Evolutionary conservation across 2,329 filamentous ascomycete genomes (phyloP), one percentile per base, ranked within the genome.

Genomic region (Trichoderma pleuroti): DNA sequence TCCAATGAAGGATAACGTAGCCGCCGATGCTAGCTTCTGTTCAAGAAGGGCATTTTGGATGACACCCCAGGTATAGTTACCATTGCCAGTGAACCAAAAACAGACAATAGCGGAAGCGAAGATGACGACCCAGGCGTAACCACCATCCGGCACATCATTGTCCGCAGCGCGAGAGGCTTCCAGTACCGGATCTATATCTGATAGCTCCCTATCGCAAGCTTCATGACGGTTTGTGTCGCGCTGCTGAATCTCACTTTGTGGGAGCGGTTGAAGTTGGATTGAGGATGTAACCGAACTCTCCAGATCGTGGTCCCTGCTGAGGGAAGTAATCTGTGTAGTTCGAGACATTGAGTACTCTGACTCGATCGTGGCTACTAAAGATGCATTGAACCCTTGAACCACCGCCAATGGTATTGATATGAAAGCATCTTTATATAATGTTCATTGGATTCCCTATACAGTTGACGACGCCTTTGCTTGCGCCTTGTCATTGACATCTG

Each of bases 361-460:
- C 3, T 21, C 18, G 42, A 21, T 21, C 4, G 10, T 49, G 42
- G 8, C 18, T 8, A 42, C 8, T 42, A 10, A n/a, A n/a, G 4
- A n/a, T 42, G 8, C 4, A 49, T 21, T 2, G 5, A 0, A 49
- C n/a, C 0, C 1, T 21, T 6, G 10, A 49, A 6, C 2, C 4
- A 7, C n/a, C 5, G 2, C 4, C 10, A 49, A 12, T 1, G 4
- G 4, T 49, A 10, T 12, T 49, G 1, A 21, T 49, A 6, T 49
- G 42, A 49, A 49, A 12, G 0, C 10, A 49, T 49, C n/a, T 49
- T 49, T 49, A 42, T 49, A 49, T 21, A 46, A 46, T 12, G 10
- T 21, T 49, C 42, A 21, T 21, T 21, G 42, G 12, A 21, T 49
- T 11, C n/a, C 1, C 42, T 21, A 0, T 46, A 6, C 5, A 46